Evolutionary conservation across 108 stramenopile species (phyloP).

Genomic region (Cyclotella atomus): DNA sequence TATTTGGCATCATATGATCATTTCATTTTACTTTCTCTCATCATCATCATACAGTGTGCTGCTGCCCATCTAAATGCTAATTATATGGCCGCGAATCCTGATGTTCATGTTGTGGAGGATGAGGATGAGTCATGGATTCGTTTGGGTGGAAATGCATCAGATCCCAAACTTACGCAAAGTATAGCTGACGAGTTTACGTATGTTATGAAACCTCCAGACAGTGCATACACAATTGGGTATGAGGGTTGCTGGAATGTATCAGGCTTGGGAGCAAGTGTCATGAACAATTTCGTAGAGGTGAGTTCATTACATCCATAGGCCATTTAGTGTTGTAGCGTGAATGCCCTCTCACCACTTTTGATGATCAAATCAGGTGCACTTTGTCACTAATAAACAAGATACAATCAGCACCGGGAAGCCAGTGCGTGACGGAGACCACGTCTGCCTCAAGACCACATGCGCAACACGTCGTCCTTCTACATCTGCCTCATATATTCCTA

Average conservation of each 20-base stretch:
- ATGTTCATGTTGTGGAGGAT: neutral
- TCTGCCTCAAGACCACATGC: neutral
- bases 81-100: neutral
- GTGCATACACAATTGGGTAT: slow-evolving; percentile 1
- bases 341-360: no score
- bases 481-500: no score
- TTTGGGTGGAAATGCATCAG: neutral
- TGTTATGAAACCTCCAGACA: neutral
- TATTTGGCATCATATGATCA: no score
- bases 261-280: neutral
- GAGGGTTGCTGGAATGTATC: slow-evolving; percentile 9
- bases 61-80: slow-evolving; percentile 1
- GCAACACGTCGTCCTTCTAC: no score
- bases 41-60: no score
- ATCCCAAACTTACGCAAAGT: neutral
- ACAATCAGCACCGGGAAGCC: slow-evolving; percentile 10
- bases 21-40: no score
- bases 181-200: slow-evolving; percentile 3
- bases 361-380: no score
- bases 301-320: no score
- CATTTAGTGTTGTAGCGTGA: no score
- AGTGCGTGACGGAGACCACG: neutral
- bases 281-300: slow-evolving; percentile 13
- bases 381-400: neutral
- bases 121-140: slow-evolving; percentile 8